Conservation (phyloP, 2,329 filamentous ascomycete genomes). For the Curvularia sp. region DNA sequence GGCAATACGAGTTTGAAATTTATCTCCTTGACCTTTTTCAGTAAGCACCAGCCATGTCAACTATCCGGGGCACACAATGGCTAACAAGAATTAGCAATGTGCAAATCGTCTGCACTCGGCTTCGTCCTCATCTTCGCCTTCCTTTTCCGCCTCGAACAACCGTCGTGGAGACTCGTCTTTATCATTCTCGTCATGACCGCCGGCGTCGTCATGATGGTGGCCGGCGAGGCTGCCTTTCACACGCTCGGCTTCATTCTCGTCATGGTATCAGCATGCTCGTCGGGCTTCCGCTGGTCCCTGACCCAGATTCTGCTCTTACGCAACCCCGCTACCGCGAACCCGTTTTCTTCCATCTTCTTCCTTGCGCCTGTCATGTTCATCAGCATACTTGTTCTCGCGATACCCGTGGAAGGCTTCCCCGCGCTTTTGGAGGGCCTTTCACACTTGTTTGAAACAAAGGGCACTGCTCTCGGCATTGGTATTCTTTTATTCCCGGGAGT, state of each 20-base stretch:
- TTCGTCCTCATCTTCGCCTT: conserved; percentile 97
- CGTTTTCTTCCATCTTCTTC: conserved; percentile 96
- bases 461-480: conserved; percentile 67
- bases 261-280: conserved; percentile 93
- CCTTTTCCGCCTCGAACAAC: conserved; percentile 86
- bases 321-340: conserved; percentile 93
- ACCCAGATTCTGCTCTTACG: conserved; percentile 94
- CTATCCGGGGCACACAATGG: not conserved
- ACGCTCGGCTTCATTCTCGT: conserved; percentile 87
- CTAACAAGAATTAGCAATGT: conserved; percentile 70
- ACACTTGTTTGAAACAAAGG: conserved; percentile 70
- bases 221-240: conserved; percentile 90
- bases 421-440: conserved; percentile 71
- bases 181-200: conserved; percentile 92
- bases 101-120: conserved; percentile 93
- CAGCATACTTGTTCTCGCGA: conserved; percentile 77
- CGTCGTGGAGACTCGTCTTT: conserved; percentile 81
- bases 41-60: conserved; percentile 36
- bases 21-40: conserved; percentile 96
- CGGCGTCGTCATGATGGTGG: conserved; percentile 98
- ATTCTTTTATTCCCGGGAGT: conserved; percentile 88
- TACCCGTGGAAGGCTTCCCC: conserved; percentile 82
- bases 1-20: conserved; percentile 96
- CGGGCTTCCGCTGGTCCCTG: conserved; percentile 97
- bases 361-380: conserved; percentile 97